These are phyloP conservation scores for Pueraria montana DNA, from an alignment of 306 rosid genomes.

Conservation along the genomic window DNA sequence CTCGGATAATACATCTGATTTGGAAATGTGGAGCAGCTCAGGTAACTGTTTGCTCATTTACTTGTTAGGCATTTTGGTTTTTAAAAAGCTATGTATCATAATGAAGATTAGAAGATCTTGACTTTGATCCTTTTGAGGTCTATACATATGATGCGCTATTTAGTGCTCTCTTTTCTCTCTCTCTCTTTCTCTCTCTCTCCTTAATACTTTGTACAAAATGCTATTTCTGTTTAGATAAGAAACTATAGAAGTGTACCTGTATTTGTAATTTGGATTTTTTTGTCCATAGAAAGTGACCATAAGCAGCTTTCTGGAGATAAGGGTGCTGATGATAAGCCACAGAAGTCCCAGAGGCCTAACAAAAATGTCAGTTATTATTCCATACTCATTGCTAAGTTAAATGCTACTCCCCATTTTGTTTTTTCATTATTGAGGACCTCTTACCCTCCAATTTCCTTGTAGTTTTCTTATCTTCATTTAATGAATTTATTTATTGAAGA, in stretches of 20 bases:
- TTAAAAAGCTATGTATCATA: not conserved
- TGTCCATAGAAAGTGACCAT: constrained; percentile 54
- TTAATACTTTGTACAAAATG: constrained; percentile 19
- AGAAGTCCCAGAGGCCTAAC: constrained; percentile 55
- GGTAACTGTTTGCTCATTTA: constrained; percentile 56
- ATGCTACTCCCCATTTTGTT: constrained; percentile 2
- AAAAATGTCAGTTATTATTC: constrained; percentile 55
- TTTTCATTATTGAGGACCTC: constrained; percentile 24
- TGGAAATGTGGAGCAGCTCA: constrained; percentile 81
- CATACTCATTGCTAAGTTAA: constrained; percentile 33
- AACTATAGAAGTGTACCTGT: constrained; percentile 5
- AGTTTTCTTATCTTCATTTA: not conserved
- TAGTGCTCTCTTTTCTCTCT: not conserved
- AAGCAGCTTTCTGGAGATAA: constrained; percentile 56
- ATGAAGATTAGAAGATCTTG: constrained; percentile 29
- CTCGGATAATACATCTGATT: constrained; percentile 59
- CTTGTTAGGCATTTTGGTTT: constrained; percentile 4
- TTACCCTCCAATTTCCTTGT: not conserved
- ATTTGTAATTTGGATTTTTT: constrained; percentile 45
- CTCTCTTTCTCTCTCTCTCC: not conserved
- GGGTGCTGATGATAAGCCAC: constrained; percentile 60
- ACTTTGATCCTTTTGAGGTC: constrained; percentile 22
- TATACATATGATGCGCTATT: constrained; percentile 13
- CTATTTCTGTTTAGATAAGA: not conserved
- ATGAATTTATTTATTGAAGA: not conserved